Conservation (phyloP, 768 basidiomycete species). For the Serpula lacrymans region DNA sequence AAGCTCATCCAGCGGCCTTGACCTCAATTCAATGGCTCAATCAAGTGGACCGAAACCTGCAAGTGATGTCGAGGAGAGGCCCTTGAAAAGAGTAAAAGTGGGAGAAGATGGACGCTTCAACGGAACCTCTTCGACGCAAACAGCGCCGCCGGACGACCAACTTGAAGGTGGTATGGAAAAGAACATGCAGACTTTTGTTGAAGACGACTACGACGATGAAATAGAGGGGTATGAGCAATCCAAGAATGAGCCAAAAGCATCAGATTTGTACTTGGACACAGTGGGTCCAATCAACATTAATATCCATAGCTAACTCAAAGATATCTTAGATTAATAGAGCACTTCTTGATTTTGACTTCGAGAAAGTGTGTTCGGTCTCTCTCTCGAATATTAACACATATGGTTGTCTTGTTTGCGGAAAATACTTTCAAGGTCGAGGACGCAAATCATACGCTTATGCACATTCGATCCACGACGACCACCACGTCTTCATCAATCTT, state of each 20-base stretch:
- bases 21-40: neutral
- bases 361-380: conserved; percentile 97
- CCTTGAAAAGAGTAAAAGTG: conserved; percentile 26
- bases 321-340: conserved; percentile 79
- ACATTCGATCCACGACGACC: conserved; percentile 96
- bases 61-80: conserved; percentile 21
- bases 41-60: too few species aligned
- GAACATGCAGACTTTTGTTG: conserved; percentile 16
- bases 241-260: conserved; percentile 40
- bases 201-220: conserved; percentile 24
- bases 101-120: conserved; percentile 9
- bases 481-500: conserved; percentile 97
- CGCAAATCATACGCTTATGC: conserved; percentile 92
- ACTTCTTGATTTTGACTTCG: conserved; percentile 96
- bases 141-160: conserved; percentile 14
- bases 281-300: too few species aligned
- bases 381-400: conserved; percentile 97
- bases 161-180: conserved; percentile 27
- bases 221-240: conserved; percentile 20
- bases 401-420: conserved; percentile 95
- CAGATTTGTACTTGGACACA: conserved; percentile 94
- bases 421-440: conserved; percentile 97
- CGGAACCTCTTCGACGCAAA: conserved; percentile 8
- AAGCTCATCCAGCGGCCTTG: too few species aligned
- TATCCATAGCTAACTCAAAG: conserved; percentile 6